Evolutionary conservation across 345 rosid species (phyloP).

Genomic region (Citrus sp.): DNA sequence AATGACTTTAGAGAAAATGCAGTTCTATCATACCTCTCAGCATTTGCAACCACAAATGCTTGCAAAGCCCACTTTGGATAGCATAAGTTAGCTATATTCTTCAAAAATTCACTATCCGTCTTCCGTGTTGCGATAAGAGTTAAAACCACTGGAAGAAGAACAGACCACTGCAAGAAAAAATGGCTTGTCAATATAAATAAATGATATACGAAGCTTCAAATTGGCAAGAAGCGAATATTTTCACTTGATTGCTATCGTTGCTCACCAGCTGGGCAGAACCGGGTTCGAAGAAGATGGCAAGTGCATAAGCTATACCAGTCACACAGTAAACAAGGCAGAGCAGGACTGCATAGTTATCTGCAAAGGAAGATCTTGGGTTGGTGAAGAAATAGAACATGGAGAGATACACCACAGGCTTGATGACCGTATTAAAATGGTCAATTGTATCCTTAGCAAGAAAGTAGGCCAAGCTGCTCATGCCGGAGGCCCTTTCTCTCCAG

Average conservation of each 20-base stretch:
- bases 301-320: constrained; percentile 80
- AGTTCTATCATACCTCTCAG: constrained; percentile 48
- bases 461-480: constrained; percentile 90
- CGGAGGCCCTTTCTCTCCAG: constrained; percentile 94
- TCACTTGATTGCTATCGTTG: not conserved
- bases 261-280: constrained; percentile 95
- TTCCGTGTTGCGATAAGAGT: constrained; percentile 78
- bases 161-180: constrained; percentile 67
- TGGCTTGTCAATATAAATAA: constrained; percentile 10
- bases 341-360: constrained; percentile 73
- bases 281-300: constrained; percentile 84
- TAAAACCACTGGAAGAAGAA: constrained; percentile 92
- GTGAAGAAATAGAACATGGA: constrained; percentile 92
- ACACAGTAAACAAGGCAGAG: constrained; percentile 93
- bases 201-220: not conserved
- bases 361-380: constrained; percentile 78
- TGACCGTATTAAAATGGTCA: constrained; percentile 70
- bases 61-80: constrained; percentile 90
- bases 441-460: constrained; percentile 92
- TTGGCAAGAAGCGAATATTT: not conserved
- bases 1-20: not conserved
- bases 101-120: constrained; percentile 30
- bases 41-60: constrained; percentile 81
- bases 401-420: constrained; percentile 87
- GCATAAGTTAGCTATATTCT: constrained; percentile 49